Base-by-base conservation (phyloP, 2,329 filamentous ascomycete species). In the Blastomyces parvus region DNA sequence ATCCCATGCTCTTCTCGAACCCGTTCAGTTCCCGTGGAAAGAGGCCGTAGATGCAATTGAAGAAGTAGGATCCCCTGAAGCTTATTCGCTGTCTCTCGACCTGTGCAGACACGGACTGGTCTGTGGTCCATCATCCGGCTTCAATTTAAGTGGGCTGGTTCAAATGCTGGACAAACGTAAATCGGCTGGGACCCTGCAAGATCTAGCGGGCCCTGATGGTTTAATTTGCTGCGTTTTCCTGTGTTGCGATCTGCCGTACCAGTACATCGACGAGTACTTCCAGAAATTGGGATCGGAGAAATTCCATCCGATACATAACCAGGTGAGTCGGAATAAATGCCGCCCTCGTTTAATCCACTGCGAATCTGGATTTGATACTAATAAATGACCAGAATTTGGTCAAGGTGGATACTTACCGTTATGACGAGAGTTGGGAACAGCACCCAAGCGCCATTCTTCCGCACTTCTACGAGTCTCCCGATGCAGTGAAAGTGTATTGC, bases 221-320 rank as follows among this genome's bases (percentile, higher is more conserved):
- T 73, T 78, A 59, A 74, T 82, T 1, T 77, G 81, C 64, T 84
- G 81, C 56, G 83, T 84, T 0, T 87, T 87, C 70, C 70, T 86
- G 2, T 87, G 84, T 72, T 86, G 84, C 63, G 85, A 87, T 63
- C 66, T 87, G 33, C 85, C 85, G 0, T 86, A 87, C 66, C 84
- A 86, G 69, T 86, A 86, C 64, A 79, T 86, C 55, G 75, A 79
- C 30, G 82, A 83, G 66, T 86, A 86, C 68, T 86, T 85, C 66
- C 76, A 81, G 33, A 85, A 84, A 67, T 73, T 86, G 13, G 79
- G 76, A 1, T 66, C 75, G 1, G 73, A 74, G 1, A 71, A 80
- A 57, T 85, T 85, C 68, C 80, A 77, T 2, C 70, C 78, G 0
- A 83, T 85, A 42, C 71, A 73, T 19, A 82, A 82, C 64, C 69